Evolutionary conservation across 176 grass and related monocot genomes (phyloP).

Genomic region (Alopecurus myosuroides): DNA sequence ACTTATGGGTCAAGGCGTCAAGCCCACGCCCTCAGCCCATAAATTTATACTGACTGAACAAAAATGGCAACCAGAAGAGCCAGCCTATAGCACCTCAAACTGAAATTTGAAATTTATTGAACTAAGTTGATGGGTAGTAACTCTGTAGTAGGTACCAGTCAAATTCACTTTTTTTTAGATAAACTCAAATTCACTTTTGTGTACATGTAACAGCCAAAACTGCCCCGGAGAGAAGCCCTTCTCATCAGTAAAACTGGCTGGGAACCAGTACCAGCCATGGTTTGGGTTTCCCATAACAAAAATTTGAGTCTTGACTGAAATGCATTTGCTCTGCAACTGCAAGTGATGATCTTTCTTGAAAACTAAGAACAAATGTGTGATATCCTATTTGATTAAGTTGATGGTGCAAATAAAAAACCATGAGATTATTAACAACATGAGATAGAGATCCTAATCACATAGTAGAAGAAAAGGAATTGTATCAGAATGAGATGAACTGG

Average conservation of each 20-base stretch:
- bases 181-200: background rate
- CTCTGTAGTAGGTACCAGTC: background rate
- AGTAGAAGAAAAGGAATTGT: constrained; percentile 9
- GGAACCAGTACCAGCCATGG: background rate
- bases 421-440: background rate
- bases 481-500: constrained; percentile 14
- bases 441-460: constrained; percentile 1
- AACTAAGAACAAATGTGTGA: background rate
- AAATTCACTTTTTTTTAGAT: background rate
- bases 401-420: constrained; percentile 18
- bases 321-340: background rate
- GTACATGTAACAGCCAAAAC: background rate
- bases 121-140: background rate
- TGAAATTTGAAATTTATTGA: background rate
- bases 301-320: background rate
- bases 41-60: background rate
- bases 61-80: background rate
- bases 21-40: background rate
- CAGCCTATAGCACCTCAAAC: background rate
- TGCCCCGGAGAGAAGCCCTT: background rate
- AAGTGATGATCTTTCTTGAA: background rate
- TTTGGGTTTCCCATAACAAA: background rate
- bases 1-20: background rate
- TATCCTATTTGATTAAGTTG: constrained; percentile 4
- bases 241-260: background rate